Conservation (phyloP, 106 monocot species). For the Allium fistulosum region DNA sequence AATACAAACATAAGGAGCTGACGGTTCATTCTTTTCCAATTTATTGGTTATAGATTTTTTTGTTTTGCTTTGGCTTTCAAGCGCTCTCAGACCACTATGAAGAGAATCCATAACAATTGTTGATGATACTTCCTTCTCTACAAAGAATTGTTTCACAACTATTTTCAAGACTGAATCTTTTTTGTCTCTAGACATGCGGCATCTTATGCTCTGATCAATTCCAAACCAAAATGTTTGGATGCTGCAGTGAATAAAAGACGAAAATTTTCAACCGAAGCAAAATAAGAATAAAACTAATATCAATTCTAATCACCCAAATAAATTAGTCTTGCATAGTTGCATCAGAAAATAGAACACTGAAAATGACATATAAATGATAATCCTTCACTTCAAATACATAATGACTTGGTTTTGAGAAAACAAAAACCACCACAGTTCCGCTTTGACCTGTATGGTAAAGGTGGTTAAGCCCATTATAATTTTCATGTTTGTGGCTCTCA, state of each 20-base stretch:
- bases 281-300: no score
- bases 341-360: no score
- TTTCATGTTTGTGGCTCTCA: no score
- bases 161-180: slow-evolving; percentile 62
- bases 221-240: slow-evolving; percentile 78
- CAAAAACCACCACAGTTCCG: no score
- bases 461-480: no score
- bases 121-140: slow-evolving; percentile 96
- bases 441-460: no score
- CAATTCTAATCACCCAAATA: no score
- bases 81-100: slow-evolving; percentile 73
- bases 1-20: slow-evolving; percentile 50
- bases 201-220: slow-evolving; percentile 38
- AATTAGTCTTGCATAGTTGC: no score
- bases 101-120: slow-evolving; percentile 98
- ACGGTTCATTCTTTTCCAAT: slow-evolving; percentile 36
- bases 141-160: slow-evolving; percentile 85
- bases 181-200: slow-evolving; percentile 71
- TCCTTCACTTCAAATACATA: no score
- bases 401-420: no score
- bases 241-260: slow-evolving; percentile 36
- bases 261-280: no score
- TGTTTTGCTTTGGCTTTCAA: slow-evolving; percentile 66
- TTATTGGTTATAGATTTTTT: slow-evolving; percentile 27
- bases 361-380: no score